Evolutionary conservation across 1,139 yeast species (phyloP).

Genomic region (Yamadazyma mexicana): DNA sequence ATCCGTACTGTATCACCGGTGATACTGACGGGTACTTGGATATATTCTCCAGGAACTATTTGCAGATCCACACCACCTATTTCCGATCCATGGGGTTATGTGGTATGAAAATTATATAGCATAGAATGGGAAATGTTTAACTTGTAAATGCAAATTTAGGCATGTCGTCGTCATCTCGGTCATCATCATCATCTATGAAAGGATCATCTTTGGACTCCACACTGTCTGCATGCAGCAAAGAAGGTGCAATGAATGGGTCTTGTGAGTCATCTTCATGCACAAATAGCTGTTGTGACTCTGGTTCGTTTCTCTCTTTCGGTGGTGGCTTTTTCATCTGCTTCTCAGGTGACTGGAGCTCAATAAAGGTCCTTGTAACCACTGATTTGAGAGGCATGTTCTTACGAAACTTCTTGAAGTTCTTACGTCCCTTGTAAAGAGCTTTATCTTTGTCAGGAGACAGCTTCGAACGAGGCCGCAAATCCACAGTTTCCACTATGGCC

Average conservation of each 20-base stretch:
- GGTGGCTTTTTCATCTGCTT: background rate
- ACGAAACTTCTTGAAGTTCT: constrained; percentile 39
- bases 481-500: constrained; percentile 38
- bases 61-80: constrained; percentile 46
- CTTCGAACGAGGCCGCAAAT: constrained; percentile 18
- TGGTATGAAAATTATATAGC: constrained; percentile 24
- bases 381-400: constrained; percentile 26
- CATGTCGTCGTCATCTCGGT: constrained; percentile 35
- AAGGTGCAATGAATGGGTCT: background rate
- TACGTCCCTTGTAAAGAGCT: constrained; percentile 23
- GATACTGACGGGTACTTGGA: constrained; percentile 27
- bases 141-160: constrained; percentile 38
- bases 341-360: constrained; percentile 20
- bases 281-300: constrained; percentile 3
- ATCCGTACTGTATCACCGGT: constrained; percentile 36
- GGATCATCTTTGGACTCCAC: background rate
- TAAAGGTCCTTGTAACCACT: constrained; percentile 24
- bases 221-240: background rate
- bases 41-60: constrained; percentile 23
- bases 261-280: constrained; percentile 1
- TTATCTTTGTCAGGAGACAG: constrained; percentile 5
- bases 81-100: constrained; percentile 50
- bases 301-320: background rate
- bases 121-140: background rate
- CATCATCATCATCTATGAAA: constrained; percentile 29